Evolutionary conservation across 768 basidiomycete genomes (phyloP).

Genomic region (Mycena crocata): DNA sequence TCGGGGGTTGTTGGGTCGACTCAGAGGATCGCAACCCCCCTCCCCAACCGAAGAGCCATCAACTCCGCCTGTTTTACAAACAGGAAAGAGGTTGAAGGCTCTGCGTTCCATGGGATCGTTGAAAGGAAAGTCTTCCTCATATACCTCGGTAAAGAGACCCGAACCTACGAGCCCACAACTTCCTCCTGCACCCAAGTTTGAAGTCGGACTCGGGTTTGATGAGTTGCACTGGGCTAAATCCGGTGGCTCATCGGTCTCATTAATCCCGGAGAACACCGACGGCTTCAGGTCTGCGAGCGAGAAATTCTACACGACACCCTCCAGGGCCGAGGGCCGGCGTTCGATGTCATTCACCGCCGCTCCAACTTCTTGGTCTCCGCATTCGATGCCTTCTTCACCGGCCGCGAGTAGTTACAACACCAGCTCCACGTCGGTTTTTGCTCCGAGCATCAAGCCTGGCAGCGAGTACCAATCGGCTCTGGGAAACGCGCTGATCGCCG

Average conservation of each 20-base stretch:
- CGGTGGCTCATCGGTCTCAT: conserved; percentile 37
- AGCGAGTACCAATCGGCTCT: conserved; percentile 74
- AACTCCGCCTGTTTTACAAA: conserved; percentile 32
- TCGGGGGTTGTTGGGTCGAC: conserved; percentile 71
- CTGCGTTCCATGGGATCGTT: conserved; percentile 87
- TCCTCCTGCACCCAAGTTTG: conserved; percentile 65
- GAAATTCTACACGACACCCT: conserved; percentile 49
- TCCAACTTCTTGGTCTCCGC: conserved; percentile 48
- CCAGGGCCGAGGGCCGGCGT: conserved; percentile 68
- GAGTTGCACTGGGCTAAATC: conserved; percentile 64
- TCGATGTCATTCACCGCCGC: conserved; percentile 82
- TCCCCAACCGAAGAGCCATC: conserved; percentile 54
- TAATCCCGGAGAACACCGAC: conserved; percentile 41
- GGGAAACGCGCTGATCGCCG: conserved; percentile 92
- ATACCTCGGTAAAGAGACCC: conserved; percentile 46
- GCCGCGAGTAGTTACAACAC: conserved; percentile 55
- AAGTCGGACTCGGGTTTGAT: conserved; percentile 66
- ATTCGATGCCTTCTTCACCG: conserved; percentile 63
- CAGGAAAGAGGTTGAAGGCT: conserved; percentile 73
- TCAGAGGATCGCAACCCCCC: conserved; percentile 66
- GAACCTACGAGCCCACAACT: conserved; percentile 62
- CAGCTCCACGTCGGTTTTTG: conserved; percentile 46
- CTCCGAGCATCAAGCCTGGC: conserved; percentile 44
- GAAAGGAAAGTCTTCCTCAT: conserved; percentile 61
- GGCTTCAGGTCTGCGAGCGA: conserved; percentile 45